phyloP scores from a whole-genome alignment of 1,284 basidiomycete genomes.

The Ceratobasidium sp. region DNA sequence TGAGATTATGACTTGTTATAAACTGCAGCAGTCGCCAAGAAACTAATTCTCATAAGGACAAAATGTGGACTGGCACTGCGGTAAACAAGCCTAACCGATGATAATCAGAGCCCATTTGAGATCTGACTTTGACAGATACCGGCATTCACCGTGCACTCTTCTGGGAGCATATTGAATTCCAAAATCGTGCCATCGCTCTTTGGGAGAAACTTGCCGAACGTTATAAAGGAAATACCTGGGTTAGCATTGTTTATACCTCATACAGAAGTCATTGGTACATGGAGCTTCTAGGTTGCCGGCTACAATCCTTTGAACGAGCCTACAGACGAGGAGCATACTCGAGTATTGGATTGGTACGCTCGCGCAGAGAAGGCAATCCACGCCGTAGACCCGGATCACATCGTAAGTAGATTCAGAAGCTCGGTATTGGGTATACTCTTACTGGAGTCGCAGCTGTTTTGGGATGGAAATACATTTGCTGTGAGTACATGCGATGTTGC shows the following conservation, averaged over 20 bases:
- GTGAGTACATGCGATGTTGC: conserved; percentile 20
- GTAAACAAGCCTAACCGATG: conserved; percentile 15
- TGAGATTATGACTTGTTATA: neutral
- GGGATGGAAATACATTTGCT: conserved; percentile 60
- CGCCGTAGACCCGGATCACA: conserved; percentile 61
- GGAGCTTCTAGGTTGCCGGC: conserved; percentile 43
- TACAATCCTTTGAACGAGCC: conserved; percentile 66
- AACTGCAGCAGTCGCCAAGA: neutral
- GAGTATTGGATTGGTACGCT: conserved; percentile 61
- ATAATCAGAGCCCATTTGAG: neutral
- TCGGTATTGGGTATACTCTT: conserved; percentile 39
- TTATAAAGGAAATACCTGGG: conserved; percentile 63
- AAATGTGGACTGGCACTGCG: conserved; percentile 53
- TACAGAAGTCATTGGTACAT: no score
- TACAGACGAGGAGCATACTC: conserved; percentile 57
- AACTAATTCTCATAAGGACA: conserved; percentile 47
- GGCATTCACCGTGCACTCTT: conserved; percentile 55
- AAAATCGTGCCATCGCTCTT: conserved; percentile 60
- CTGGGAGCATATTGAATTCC: conserved; percentile 64
- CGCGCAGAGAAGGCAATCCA: conserved; percentile 61
- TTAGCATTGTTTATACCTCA: conserved; percentile 52
- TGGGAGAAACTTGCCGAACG: conserved; percentile 61
- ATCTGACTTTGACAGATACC: conserved; percentile 48
- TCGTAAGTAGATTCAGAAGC: conserved; percentile 49
- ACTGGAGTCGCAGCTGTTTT: conserved; percentile 47